Evolutionary conservation across 352 stramenopile genomes (phyloP).

Genomic region (Pythium utonaiense): DNA sequence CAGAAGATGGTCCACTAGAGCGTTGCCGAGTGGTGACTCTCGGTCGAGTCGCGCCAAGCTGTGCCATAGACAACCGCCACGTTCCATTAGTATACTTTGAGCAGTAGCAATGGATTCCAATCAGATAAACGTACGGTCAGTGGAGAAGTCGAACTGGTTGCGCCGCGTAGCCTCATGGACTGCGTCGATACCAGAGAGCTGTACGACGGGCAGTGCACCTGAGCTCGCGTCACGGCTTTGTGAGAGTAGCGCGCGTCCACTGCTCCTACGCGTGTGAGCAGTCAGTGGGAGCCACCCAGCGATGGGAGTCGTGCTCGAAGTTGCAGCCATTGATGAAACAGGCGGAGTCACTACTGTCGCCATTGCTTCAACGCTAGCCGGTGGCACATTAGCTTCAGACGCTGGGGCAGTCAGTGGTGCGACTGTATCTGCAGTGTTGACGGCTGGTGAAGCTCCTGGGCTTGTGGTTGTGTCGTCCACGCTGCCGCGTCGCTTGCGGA

Average conservation of each 20-base stretch:
- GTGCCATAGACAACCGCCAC: neutral
- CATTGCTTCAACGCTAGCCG: no score
- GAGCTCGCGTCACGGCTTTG: neutral
- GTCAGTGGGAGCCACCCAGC: neutral
- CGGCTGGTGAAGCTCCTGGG: no score
- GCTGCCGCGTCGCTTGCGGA: constrained; percentile 4
- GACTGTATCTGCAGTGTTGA: no score
- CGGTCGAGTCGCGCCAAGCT: constrained; percentile 15
- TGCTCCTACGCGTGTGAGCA: neutral
- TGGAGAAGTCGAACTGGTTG: constrained; percentile 24
- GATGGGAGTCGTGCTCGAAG: neutral
- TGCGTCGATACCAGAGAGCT: constrained; percentile 24
- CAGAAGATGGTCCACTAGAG: neutral
- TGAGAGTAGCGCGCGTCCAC: neutral
- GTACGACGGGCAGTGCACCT: constrained; percentile 8
- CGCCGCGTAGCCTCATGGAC: constrained; percentile 25
- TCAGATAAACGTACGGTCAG: constrained; percentile 18
- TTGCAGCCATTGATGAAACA: neutral
- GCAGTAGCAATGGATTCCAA: neutral
- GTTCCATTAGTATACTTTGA: neutral
- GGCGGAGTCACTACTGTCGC: neutral
- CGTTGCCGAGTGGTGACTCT: neutral
- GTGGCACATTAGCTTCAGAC: no score
- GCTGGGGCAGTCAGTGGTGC: no score
- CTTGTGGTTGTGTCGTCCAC: neutral